Conservation (phyloP, 2,329 filamentous ascomycete species). For the Chrysosporium keratinophilum region DNA sequence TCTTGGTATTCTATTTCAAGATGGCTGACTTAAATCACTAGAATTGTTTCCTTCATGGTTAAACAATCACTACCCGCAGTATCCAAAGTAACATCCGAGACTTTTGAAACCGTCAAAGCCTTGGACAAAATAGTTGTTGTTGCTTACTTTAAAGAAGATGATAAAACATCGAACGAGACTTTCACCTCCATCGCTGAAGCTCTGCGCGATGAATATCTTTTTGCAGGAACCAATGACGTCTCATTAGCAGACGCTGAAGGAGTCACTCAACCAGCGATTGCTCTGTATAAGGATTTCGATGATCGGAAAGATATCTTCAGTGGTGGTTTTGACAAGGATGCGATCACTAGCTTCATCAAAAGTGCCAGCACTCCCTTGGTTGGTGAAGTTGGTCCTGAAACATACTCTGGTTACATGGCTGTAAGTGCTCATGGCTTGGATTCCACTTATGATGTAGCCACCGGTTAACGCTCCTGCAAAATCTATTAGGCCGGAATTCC, state of each 20-base stretch:
- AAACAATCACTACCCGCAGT: constrained; percentile 95
- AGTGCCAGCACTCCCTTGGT: constrained; percentile 77
- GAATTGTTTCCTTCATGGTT: constrained; percentile 79
- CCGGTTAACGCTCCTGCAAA: neutral
- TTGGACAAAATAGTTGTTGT: constrained; percentile 94
- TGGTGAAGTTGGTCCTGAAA: constrained; percentile 93
- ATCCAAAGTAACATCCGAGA: constrained; percentile 68
- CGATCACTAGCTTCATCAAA: constrained; percentile 75
- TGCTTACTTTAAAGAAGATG: constrained; percentile 68
- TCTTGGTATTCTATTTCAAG: neutral
- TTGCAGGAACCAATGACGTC: constrained; percentile 76
- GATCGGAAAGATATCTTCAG: constrained; percentile 83
- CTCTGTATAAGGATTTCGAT: constrained; percentile 96
- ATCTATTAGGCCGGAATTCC: constrained; percentile 60
- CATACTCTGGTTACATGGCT: constrained; percentile 89
- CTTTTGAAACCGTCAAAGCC: constrained; percentile 90
- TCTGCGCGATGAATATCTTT: constrained; percentile 83
- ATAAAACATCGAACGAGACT: constrained; percentile 78
- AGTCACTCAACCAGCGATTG: constrained; percentile 73
- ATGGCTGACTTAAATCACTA: constrained; percentile 24
- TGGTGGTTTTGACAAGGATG: constrained; percentile 69
- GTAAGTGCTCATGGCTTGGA: constrained; percentile 34
- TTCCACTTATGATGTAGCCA: neutral
- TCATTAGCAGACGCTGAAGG: constrained; percentile 80
- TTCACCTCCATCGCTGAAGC: constrained; percentile 63